These are phyloP conservation scores for Nannizziopsis arthrosporioides DNA, from an alignment of 2,329 filamentous ascomycete species.

Conservation along the genomic window DNA sequence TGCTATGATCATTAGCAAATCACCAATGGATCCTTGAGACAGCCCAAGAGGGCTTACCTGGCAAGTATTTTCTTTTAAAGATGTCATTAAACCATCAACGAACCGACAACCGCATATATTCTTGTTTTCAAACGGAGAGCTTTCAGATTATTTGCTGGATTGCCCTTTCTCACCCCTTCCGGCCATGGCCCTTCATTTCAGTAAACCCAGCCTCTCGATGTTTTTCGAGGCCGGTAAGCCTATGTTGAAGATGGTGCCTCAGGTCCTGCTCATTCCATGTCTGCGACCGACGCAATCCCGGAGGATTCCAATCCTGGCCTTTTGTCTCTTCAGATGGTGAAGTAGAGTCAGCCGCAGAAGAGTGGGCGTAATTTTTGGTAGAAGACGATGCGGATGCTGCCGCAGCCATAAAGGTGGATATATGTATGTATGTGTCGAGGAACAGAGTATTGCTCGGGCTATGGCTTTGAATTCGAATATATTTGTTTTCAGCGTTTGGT, in stretches of 20 bases:
- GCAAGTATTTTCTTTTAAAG: too few species aligned
- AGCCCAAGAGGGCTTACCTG: too few species aligned
- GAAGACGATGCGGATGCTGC: neutral
- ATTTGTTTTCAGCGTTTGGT: too few species aligned
- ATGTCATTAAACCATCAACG: too few species aligned
- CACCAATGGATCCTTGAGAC: too few species aligned
- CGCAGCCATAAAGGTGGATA: neutral
- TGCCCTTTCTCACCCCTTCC: neutral
- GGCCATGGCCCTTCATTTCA: slow-evolving; percentile 25
- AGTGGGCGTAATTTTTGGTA: neutral
- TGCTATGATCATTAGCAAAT: too few species aligned
- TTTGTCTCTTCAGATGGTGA: slow-evolving; percentile 1
- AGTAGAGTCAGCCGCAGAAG: neutral
- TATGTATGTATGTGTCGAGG: neutral
- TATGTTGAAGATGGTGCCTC: slow-evolving; percentile 45
- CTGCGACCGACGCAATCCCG: slow-evolving; percentile 22
- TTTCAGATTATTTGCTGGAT: neutral
- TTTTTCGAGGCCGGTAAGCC: slow-evolving; percentile 24
- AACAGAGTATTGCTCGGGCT: neutral
- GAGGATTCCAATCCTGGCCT: slow-evolving; percentile 20
- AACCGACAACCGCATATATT: neutral
- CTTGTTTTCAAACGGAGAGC: neutral
- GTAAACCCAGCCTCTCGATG: slow-evolving; percentile 48
- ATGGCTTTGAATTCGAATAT: neutral
- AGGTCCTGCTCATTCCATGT: slow-evolving; percentile 41